Evolutionary conservation across 2,329 filamentous ascomycete species (phyloP), one percentile per base, ranked within the genome.

Genomic region (Fusarium domesticum): DNA sequence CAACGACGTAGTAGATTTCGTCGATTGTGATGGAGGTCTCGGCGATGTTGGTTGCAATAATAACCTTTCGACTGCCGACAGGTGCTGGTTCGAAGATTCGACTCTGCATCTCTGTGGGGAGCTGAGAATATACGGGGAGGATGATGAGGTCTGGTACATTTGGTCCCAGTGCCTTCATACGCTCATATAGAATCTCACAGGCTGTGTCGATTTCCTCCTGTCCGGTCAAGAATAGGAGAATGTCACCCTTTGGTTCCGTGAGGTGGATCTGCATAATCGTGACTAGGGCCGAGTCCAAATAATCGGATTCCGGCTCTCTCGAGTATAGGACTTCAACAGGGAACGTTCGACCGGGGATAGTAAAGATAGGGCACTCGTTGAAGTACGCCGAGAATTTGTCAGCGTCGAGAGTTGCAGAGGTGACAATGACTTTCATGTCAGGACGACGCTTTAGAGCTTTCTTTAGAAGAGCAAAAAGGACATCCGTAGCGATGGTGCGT

Each of bases 261-360:
- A 98, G 71, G 64, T 98, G 93, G 42, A 98, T 97, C 63, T 97
- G 89, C 92, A 98, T 96, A 37, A 96, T 90, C 0, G 93, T 97
- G 12, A 91, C 87, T n/a, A 98, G 74, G 0, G 93, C 90, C 2
- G 91, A 84, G 64, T 97, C 93, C 12, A 98, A 74, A 58, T 98
- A 98, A 63, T 98, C 95, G 0, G 88, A 90, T 64, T 97, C 93
- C 0, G 95, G 93, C 62, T 98, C 93, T 44, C 87, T 81, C 3
- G 89, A 95, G 68, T 97, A 98, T 67, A 98, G 85, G 43, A 97
- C 84, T 68, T 97, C 93, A 20, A 98, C 93, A 0, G 95, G 93
- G 70, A 85, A 98, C 0, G 93, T 97, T 51, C 93, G 81, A 37
- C 93, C 93, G 4, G 93, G 93, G 43, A 98, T 97, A 0, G 89